Base-by-base conservation (phyloP, 805 yeast species). In the Candida boleticola region DNA sequence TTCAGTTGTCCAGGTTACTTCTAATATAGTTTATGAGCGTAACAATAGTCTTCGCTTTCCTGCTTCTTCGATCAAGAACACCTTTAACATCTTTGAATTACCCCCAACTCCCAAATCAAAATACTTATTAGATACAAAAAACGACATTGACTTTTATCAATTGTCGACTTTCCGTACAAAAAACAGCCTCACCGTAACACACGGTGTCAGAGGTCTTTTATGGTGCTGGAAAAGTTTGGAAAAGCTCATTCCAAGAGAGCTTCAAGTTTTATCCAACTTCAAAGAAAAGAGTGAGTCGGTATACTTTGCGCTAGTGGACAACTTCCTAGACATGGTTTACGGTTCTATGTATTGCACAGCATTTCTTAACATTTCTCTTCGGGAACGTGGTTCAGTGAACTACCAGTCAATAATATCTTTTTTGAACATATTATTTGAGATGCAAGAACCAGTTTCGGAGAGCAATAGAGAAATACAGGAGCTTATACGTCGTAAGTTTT, bases 41-140 rank as follows among this genome's bases (percentile, higher is more conserved):
- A n/a, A n/a, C n/a, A n/a, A n/a, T n/a, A n/a, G n/a, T n/a, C n/a
- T n/a, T n/a, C n/a, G n/a, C n/a, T n/a, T n/a, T n/a, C 27, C 27
- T 11, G 27, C 10, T 23, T 7, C 7, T 7, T 11, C 11, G 10
- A 23, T 23, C 11, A 23, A 23, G 10, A 11, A 7, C 27, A 23
- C 47, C 14, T 60, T 55, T 40, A 38, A 42, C 2, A 43, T 37
- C 9, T 53, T 58, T 21, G 38, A 43, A 6, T 37, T 58, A 22
- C 67, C 71, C 3, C 71, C 72, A 2, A 31, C 65, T 5, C 49
- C 70, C 7, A 63, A 60, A 39, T 54, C 64, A 10, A 51, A 48
- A 29, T 45, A 44, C 39, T 53, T 57, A 7, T 32, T 45, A 10
- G 37, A 37, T 13, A 41, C 16, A n/a, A n/a, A n/a, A n/a, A n/a